Percentiles rank a stretch among this genome's conserved stretches.
phyloP scores from a whole-genome alignment of 140 eudicot species.

The Cichorium intybus region DNA sequence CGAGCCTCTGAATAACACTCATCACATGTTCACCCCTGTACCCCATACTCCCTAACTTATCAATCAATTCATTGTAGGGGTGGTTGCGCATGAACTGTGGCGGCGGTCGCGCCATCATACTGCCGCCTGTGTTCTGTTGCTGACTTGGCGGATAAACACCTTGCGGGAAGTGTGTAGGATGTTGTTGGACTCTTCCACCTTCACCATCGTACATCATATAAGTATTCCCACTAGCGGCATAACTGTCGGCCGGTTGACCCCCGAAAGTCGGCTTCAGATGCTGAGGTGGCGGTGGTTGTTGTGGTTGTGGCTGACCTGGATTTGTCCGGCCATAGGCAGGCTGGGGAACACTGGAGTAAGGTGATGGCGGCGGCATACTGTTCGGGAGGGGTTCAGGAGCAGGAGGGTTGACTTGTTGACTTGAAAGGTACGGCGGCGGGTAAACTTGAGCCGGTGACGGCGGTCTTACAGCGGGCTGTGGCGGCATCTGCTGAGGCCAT shows the following conservation, averaged over 20 bases:
- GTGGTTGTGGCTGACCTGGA: slow-evolving; percentile 49
- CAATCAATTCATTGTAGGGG: slow-evolving; percentile 83
- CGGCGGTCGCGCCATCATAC: slow-evolving; percentile 38
- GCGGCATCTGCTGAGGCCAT: slow-evolving; percentile 49
- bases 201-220: slow-evolving; percentile 74
- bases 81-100: slow-evolving; percentile 65
- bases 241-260: slow-evolving; percentile 66
- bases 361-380: slow-evolving; percentile 68
- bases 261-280: slow-evolving; percentile 63
- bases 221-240: slow-evolving; percentile 39
- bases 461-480: background rate
- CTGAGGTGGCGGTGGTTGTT: slow-evolving; percentile 44
- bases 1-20: slow-evolving; percentile 85
- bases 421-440: slow-evolving; percentile 49
- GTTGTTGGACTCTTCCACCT: slow-evolving; percentile 37
- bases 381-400: slow-evolving; percentile 50
- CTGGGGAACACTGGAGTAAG: slow-evolving; percentile 47
- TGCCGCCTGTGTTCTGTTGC: slow-evolving; percentile 5
- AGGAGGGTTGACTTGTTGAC: slow-evolving; percentile 22
- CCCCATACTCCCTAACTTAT: slow-evolving; percentile 90
- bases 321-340: slow-evolving; percentile 54
- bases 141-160: slow-evolving; percentile 54
- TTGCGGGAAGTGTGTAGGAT: slow-evolving; percentile 43
- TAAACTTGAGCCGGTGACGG: slow-evolving; percentile 49
- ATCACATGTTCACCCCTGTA: slow-evolving; percentile 81